Base-by-base conservation (phyloP, 179 eudicot species). In the Heliamphora pulchella region DNA sequence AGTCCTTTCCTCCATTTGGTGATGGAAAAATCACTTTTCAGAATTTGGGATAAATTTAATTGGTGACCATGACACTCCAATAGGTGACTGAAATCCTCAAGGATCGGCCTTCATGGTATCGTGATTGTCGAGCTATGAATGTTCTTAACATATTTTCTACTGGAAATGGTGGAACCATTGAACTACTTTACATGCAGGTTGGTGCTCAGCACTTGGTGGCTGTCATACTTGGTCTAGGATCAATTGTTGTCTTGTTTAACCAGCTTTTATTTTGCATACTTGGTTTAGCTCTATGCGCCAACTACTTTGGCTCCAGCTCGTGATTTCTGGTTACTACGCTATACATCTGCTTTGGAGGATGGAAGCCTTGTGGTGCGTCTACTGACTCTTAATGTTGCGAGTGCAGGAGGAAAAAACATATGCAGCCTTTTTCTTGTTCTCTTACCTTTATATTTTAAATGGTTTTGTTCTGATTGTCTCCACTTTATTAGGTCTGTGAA, bases 21-120 rank as follows among this genome's bases (percentile, higher is more conserved):
- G 55, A 22, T 74, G 64, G 44, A 4, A 74, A 7, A 22, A 18
- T 73, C 11, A 1, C 39, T 2, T 39, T 22, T 7, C 3, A 13
- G 9, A 39, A 5, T 74, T 54, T 54, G 48, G 7, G 57, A 59
- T 4, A 54, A 55, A 75, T 43, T 81, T 71, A 77, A 47, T 59
- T 61, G 15, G 22, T n/a, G n/a, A n/a, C n/a, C n/a, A n/a, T 75
- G 58, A 15, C 31, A 31, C 59, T 57, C 47, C 13, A 76, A 41
- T 88, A 94, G 98, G 98, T 94, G 20, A 97, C 96, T 61, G 98
- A 94, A 87, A 93, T 94, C 93, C 97, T 94, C 82, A 94, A 94
- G 88, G 98, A 94, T 88, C 92, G 94, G 88, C 92, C 91, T 76
- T 93, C 96, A 79, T 94, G 98, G 98, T 89, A 82, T 83, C 97